Percentiles rank a stretch among this genome's conserved stretches.
These are phyloP conservation scores for Coniochaeta pulveracea DNA, from an alignment of 2,329 filamentous ascomycete genomes.

Conservation along the genomic window DNA sequence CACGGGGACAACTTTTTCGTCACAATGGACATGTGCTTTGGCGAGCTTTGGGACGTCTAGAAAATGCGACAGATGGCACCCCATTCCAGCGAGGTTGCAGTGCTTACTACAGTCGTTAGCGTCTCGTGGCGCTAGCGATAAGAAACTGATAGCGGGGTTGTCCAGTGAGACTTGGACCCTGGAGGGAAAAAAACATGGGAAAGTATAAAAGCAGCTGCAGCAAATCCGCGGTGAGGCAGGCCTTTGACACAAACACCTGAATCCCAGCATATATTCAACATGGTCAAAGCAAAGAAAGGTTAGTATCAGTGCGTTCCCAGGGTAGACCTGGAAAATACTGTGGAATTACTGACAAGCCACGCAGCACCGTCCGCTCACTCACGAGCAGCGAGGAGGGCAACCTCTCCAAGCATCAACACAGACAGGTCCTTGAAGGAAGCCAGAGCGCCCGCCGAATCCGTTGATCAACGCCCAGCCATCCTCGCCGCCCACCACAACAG, in stretches of 20 bases:
- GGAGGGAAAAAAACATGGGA: neutral
- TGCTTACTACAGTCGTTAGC: too few relatives aligned
- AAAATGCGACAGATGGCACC: too few relatives aligned
- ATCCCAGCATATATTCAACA: neutral
- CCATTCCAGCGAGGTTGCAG: too few relatives aligned
- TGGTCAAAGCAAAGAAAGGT: conserved; percentile 3
- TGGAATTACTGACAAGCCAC: neutral
- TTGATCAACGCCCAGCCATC: conserved; percentile 49
- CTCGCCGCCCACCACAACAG: conserved; percentile 55
- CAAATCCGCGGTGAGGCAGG: neutral
- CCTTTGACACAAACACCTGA: neutral
- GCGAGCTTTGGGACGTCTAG: too few relatives aligned
- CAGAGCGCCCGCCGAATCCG: conserved; percentile 34
- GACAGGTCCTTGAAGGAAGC: conserved; percentile 60
- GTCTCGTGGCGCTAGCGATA: too few relatives aligned
- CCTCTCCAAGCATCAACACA: conserved; percentile 57
- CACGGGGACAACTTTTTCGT: too few relatives aligned
- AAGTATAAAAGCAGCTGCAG: neutral
- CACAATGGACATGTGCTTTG: too few relatives aligned
- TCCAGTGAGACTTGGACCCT: too few relatives aligned
- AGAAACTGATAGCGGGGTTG: conserved; percentile 1
- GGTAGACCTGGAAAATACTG: too few relatives aligned
- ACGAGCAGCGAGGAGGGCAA: conserved; percentile 61
- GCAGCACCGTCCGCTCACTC: conserved; percentile 57
- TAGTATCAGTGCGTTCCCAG: too few relatives aligned